Conservation (phyloP, 352 stramenopile species). For the Pythium guiyangense region DNA sequence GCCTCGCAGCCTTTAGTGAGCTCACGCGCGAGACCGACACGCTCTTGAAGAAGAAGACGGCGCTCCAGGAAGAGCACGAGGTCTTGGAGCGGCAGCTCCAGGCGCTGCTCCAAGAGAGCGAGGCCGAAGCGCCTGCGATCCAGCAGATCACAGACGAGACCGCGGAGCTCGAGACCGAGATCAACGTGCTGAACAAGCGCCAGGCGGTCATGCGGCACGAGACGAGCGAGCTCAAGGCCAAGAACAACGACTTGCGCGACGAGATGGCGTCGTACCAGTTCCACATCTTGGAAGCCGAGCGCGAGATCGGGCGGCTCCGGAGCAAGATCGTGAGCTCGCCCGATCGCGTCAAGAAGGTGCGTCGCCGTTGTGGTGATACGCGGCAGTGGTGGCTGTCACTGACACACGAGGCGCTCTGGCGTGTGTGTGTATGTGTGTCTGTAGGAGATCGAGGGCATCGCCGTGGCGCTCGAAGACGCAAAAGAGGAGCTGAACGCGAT, state of each 20-base stretch:
- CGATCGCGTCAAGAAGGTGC: conserved; percentile 61
- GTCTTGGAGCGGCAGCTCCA: conserved; percentile 57
- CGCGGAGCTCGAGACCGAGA: conserved; percentile 80
- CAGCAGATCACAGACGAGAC: conserved; percentile 75
- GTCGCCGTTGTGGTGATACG: not conserved
- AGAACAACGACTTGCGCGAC: conserved; percentile 84
- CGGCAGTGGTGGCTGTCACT: no score
- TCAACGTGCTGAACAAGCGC: conserved; percentile 88
- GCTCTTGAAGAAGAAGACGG: conserved; percentile 33
- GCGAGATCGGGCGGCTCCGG: conserved; percentile 72
- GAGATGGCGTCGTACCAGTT: conserved; percentile 55
- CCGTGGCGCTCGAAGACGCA: conserved; percentile 55
- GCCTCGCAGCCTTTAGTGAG: conserved; percentile 78
- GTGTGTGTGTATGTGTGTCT: no score
- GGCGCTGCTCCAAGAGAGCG: conserved; percentile 50
- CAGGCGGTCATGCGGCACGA: conserved; percentile 87
- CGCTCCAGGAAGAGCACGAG: conserved; percentile 58
- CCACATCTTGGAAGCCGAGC: conserved; percentile 79
- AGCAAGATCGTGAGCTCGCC: conserved; percentile 90
- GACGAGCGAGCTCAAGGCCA: conserved; percentile 68
- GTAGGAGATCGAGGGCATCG: conserved; percentile 52
- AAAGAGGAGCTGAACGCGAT: conserved; percentile 66
- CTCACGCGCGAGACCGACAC: conserved; percentile 75
- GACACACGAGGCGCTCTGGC: no score
- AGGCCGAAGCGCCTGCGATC: conserved; percentile 50